A percentile compares a stretch with the other conserved stretches of the same genome.
These are phyloP conservation scores for Plasmodium vivax DNA, from an alignment of 169 alveolate species.

Conservation along the genomic window DNA sequence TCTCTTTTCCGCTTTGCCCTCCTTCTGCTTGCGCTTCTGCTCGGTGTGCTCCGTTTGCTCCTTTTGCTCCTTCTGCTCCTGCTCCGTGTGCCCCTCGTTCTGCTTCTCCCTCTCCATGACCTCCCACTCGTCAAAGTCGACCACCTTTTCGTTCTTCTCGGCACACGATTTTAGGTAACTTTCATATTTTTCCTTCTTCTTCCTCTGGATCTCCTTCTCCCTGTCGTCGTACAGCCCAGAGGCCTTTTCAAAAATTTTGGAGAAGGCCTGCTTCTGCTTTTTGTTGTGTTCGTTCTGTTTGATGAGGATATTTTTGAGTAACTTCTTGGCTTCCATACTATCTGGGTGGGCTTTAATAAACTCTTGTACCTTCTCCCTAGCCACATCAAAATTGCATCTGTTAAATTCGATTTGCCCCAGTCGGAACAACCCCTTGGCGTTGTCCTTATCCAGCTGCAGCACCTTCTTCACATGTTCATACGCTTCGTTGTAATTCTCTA, in stretches of 20 bases:
- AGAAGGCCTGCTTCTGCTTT: conserved; percentile 82
- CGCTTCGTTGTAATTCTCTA: conserved; percentile 76
- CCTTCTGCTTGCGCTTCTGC: conserved; percentile 74
- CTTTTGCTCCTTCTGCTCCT: conserved; percentile 69
- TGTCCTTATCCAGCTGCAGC: conserved; percentile 63
- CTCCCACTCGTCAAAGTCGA: conserved; percentile 76
- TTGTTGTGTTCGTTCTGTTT: conserved; percentile 75
- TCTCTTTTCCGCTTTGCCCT: conserved; percentile 29
- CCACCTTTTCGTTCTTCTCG: conserved; percentile 69
- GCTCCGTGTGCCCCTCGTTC: conserved; percentile 80
- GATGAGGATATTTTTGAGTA: conserved; percentile 66
- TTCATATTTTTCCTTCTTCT: conserved; percentile 81
- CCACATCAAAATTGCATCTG: conserved; percentile 75
- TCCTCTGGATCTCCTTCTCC: conserved; percentile 81
- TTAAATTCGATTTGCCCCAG: conserved; percentile 76
- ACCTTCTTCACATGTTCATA: conserved; percentile 74
- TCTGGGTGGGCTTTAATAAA: conserved; percentile 77
- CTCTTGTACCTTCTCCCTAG: conserved; percentile 77
- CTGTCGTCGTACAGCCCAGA: conserved; percentile 87
- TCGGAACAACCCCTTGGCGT: conserved; percentile 75
- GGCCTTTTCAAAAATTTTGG: conserved; percentile 85
- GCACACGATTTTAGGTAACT: conserved; percentile 75
- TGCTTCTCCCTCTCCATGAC: conserved; percentile 83
- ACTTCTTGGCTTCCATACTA: conserved; percentile 76
- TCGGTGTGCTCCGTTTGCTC: conserved; percentile 7